Evolutionary conservation across 176 grass and related monocot species (phyloP).

Genomic region (Phyllostachys edulis): DNA sequence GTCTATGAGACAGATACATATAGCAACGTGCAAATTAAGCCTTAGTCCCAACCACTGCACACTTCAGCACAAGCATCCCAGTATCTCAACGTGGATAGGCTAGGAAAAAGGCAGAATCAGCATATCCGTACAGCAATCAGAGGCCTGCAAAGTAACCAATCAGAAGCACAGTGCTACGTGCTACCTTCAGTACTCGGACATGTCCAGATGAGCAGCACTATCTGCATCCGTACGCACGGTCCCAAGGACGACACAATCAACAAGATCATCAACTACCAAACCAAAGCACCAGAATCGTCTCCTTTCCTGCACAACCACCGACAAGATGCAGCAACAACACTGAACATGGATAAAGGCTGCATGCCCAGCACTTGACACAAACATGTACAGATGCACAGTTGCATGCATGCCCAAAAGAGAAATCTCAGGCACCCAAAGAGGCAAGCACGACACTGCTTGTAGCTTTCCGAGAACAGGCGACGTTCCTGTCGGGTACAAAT

Average conservation of each 20-base stretch:
- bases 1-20: no score
- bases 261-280: not conserved
- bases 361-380: not conserved
- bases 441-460: not conserved
- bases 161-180: no score
- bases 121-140: no score
- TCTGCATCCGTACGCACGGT: not conserved
- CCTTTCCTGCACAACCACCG: not conserved
- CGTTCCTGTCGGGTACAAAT: not conserved
- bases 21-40: no score
- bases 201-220: not conserved
- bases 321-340: not conserved
- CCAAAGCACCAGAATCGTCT: not conserved
- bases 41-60: no score
- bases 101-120: no score
- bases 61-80: no score
- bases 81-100: no score
- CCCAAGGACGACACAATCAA: not conserved
- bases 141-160: no score
- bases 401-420: not conserved
- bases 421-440: not conserved
- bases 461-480: not conserved
- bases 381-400: not conserved
- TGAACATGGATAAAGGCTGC: not conserved
- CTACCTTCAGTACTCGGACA: no score